Conservation (phyloP, 306 rosid genomes). For the Rubus idaeus region DNA sequence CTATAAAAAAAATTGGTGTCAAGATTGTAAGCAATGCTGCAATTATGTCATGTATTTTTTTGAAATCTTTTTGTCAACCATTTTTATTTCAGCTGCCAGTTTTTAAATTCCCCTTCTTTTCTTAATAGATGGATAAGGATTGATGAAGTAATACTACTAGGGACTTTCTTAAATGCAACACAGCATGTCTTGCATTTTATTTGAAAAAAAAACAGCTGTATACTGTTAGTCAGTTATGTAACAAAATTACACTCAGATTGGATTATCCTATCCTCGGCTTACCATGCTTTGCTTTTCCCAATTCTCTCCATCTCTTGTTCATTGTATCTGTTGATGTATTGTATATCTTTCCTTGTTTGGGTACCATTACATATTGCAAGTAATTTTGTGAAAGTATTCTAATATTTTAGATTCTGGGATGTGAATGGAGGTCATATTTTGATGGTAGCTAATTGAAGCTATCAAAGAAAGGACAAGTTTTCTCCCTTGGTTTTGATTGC, state of each 20-base stretch:
- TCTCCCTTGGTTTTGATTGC: conserved; percentile 1
- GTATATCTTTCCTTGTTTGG: neutral
- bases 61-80: too few species aligned
- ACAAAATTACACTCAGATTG: too few species aligned
- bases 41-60: too few species aligned
- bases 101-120: neutral
- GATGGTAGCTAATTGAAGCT: neutral
- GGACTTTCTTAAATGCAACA: neutral
- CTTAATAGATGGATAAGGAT: neutral
- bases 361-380: neutral
- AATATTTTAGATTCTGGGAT: neutral
- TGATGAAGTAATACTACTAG: neutral
- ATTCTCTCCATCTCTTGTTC: neutral
- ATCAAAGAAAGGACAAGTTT: neutral
- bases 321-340: neutral
- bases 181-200: neutral
- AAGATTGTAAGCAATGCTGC: too few species aligned
- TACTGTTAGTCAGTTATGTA: too few species aligned
- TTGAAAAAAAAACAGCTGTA: neutral
- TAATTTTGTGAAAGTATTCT: neutral
- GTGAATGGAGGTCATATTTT: neutral
- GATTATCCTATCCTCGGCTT: neutral
- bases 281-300: neutral
- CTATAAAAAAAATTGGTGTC: neutral
- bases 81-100: too few species aligned